Base-by-base conservation (phyloP, 805 yeast genomes). In the Diddensiella santjacobensis region DNA sequence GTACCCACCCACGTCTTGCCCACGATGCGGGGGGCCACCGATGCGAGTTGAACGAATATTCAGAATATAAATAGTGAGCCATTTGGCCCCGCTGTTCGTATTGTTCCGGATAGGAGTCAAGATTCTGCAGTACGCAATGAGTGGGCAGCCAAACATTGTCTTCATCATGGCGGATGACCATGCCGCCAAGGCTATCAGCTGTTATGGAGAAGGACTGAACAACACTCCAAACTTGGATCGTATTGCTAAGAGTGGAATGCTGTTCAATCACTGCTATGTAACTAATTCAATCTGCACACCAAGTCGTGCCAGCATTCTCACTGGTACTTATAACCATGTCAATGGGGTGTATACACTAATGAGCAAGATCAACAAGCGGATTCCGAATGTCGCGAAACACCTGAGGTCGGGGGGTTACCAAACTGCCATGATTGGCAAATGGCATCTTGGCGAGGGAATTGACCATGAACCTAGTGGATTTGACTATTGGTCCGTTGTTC, bases 151-250 rank as follows among this genome's bases (percentile, higher is more conserved):
- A 19, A 46, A 46, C 30, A 29, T 46, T 29, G n/a, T 46, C 5
- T 40, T 46, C 13, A 26, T 46, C 19, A 33, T 46, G 47, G 49
- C 45, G 6, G 49, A 46, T 22, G 49, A 46, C 45, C 44, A 26
- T 29, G 49, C 40, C 26, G 31, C 31, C 13, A 46, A 41, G 22
- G 37, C 35, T 3, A 26, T 42, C 18, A 45, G 49, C 24, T 42
- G 49, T 30, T 46, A 40, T 20, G 49, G 49, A 17, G 15, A 15
- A 10, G 36, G 38, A 4, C 15, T 29, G 15, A 46, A 26, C 22
- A 43, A 17, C 8, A 26, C 31, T 26, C 31, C 44, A 23, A 40
- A 40, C 33, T 5, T 40, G 19, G 44, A 40, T 40, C 10, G 44
- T 6, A 19, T 40, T n/a, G 44, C 44, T 6, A 17, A 40, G 13